Base-by-base conservation (phyloP, 306 rosid genomes). In the Spatholobus suberectus region DNA sequence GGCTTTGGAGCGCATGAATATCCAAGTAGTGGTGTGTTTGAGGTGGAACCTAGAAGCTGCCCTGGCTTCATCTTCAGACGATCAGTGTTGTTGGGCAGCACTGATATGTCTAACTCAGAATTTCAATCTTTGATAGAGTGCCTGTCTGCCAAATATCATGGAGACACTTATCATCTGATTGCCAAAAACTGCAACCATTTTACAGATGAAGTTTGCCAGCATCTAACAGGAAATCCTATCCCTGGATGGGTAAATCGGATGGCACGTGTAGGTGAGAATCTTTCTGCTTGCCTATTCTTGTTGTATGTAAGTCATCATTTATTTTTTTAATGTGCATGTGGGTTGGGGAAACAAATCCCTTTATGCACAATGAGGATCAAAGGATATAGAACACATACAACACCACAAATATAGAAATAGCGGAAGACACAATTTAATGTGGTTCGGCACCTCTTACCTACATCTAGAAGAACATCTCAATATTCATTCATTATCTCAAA, bases 171-270 rank as follows among this genome's bases (percentile, higher is more conserved):
- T 87, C 97, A 94, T 89, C 88, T 96, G 61, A 92, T 94, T 88
- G 91, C 97, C 54, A 96, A 96, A 81, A 96, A 96, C 83, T 94
- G 99, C 90, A 96, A 96, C 87, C 98, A 96, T 88, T 94, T 96
- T 76, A 91, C 97, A 0, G 88, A 91, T 80, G 99, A 96, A 77
- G 99, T 94, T 77, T 94, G 94, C 79, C 85, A 76, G 87, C 89
- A 76, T 81, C 90, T 96, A 82, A 94, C 95, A 14, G 97, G 98
- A 81, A 96, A 89, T 84, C 87, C 95, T 81, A 94, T 94, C 54
- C 99, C 99, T 69, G 94, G 93, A 52, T 94, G 98, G 99, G 97
- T 96, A 75, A 96, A 96, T 87, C 91, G 98, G 70, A 90, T 96
- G 70, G 99, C 99, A 27, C 91, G 88, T 70, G 90, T 91, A 71